Evolutionary conservation across 768 basidiomycete genomes (phyloP).

Genomic region (Boletus pseudopeckii): DNA sequence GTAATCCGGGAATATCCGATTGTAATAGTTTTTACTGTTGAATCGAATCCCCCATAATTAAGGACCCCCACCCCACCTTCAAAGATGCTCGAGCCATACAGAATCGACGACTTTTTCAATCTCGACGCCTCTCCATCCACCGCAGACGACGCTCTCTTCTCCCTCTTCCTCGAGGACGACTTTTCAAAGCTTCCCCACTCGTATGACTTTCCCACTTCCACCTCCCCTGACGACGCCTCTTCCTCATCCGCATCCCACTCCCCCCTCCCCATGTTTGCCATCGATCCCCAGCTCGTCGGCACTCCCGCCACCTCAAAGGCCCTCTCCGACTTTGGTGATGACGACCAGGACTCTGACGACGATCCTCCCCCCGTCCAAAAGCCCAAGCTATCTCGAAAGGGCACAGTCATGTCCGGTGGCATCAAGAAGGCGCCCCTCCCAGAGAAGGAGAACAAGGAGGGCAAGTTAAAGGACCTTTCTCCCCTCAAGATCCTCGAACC

Average conservation of each 20-base stretch:
- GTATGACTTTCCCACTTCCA: constrained; percentile 27
- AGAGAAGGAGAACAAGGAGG: constrained; percentile 33
- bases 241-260: constrained; percentile 24
- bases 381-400: constrained; percentile 54
- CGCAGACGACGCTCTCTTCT: constrained; percentile 37
- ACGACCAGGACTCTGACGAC: constrained; percentile 35
- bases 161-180: constrained; percentile 46
- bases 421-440: constrained; percentile 55
- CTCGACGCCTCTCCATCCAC: constrained; percentile 48
- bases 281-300: constrained; percentile 76
- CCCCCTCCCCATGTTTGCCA: constrained; percentile 41
- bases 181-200: constrained; percentile 30
- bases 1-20: constrained; percentile 16
- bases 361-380: constrained; percentile 30
- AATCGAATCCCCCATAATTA: too few relatives aligned
- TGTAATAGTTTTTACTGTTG: background rate
- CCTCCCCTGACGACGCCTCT: constrained; percentile 15
- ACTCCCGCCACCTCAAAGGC: constrained; percentile 51
- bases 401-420: constrained; percentile 72
- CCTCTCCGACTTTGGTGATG: constrained; percentile 42
- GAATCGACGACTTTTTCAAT: constrained; percentile 62
- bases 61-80: too few relatives aligned
- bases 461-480: constrained; percentile 23
- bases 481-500: constrained; percentile 32
- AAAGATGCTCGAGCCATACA: constrained; percentile 23